These are phyloP conservation scores for Ascochyta fabae DNA, from an alignment of 2,329 filamentous ascomycete genomes.

Conservation along the genomic window DNA sequence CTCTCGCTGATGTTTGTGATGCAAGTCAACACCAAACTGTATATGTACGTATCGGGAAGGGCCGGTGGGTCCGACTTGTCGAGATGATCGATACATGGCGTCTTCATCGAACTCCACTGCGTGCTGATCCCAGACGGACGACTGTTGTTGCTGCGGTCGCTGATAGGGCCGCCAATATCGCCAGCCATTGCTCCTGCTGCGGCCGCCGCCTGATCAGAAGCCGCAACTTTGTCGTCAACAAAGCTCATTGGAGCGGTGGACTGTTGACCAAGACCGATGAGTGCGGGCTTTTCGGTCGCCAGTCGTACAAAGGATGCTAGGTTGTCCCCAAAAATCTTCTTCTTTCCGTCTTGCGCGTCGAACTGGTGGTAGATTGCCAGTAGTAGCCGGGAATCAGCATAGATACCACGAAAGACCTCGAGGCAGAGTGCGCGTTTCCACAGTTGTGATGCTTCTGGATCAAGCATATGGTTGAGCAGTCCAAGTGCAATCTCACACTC, in stretches of 20 bases:
- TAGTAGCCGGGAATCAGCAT: slow-evolving; percentile 78
- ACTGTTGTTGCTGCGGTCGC: slow-evolving; percentile 65
- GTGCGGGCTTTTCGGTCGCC: slow-evolving; percentile 84
- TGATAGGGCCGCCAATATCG: slow-evolving; percentile 76
- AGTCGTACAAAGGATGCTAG: slow-evolving; percentile 90
- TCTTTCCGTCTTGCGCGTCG: slow-evolving; percentile 74
- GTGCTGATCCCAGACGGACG: slow-evolving; percentile 79
- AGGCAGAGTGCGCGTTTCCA: slow-evolving; percentile 93
- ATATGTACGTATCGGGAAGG: slow-evolving; percentile 92
- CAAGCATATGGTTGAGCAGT: slow-evolving; percentile 82
- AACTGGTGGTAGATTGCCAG: slow-evolving; percentile 81
- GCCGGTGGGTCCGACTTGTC: slow-evolving; percentile 86
- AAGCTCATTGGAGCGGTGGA: slow-evolving; percentile 79
- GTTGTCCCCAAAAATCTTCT: slow-evolving; percentile 78
- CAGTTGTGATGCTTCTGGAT: slow-evolving; percentile 75
- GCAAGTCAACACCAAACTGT: slow-evolving; percentile 85
- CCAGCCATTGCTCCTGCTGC: slow-evolving; percentile 88
- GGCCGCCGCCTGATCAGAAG: slow-evolving; percentile 82
- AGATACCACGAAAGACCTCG: slow-evolving; percentile 87
- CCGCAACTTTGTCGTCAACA: slow-evolving; percentile 61
- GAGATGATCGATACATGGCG: slow-evolving; percentile 89
- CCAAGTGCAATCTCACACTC: slow-evolving; percentile 86
- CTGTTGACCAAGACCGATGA: slow-evolving; percentile 88
- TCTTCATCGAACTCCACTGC: slow-evolving; percentile 87
- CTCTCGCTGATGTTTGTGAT: slow-evolving; percentile 91